Conservation (phyloP, 1,139 yeast genomes). For the Yamadazyma blattariae region DNA sequence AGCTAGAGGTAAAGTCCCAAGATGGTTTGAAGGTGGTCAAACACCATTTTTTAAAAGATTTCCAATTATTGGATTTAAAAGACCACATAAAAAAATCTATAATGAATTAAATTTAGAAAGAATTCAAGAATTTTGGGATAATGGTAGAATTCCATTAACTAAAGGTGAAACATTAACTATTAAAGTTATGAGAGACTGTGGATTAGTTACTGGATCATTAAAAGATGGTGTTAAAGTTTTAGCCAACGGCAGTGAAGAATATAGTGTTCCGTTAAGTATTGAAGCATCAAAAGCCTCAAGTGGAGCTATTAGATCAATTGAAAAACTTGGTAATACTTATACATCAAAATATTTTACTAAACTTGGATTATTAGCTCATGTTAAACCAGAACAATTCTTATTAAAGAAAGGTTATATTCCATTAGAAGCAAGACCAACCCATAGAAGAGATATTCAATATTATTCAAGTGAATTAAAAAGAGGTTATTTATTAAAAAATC, state of each 20-base stretch:
- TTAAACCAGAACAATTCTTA: slow-evolving; percentile 69
- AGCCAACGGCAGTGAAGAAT: slow-evolving; percentile 60
- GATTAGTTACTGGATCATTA: slow-evolving; percentile 68
- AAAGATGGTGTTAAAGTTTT: slow-evolving; percentile 81
- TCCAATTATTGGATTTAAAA: slow-evolving; percentile 87
- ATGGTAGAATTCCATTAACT: slow-evolving; percentile 65
- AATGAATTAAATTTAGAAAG: slow-evolving; percentile 55
- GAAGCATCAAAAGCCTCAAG: slow-evolving; percentile 82
- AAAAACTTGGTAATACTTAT: slow-evolving; percentile 67
- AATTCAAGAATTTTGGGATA: slow-evolving; percentile 60
- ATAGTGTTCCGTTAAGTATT: slow-evolving; percentile 61
- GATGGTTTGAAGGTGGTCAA: slow-evolving; percentile 99
- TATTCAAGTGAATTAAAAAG: slow-evolving; percentile 71
- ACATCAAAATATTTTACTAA: slow-evolving; percentile 70
- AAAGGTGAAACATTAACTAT: slow-evolving; percentile 63
- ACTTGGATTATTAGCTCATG: slow-evolving; percentile 69
- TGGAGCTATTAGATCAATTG: slow-evolving; percentile 72
- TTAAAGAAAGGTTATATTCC: slow-evolving; percentile 77
- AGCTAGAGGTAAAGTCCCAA: slow-evolving; percentile 86
- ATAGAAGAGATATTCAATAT: slow-evolving; percentile 74
- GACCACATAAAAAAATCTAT: slow-evolving; percentile 49
- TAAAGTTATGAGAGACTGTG: slow-evolving; percentile 64
- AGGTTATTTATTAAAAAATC: slow-evolving; percentile 63
- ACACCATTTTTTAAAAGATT: slow-evolving; percentile 87
- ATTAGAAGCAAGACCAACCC: slow-evolving; percentile 80